These are phyloP conservation scores for Suillus clintonianus DNA, from an alignment of 768 basidiomycete genomes.

Conservation along the genomic window DNA sequence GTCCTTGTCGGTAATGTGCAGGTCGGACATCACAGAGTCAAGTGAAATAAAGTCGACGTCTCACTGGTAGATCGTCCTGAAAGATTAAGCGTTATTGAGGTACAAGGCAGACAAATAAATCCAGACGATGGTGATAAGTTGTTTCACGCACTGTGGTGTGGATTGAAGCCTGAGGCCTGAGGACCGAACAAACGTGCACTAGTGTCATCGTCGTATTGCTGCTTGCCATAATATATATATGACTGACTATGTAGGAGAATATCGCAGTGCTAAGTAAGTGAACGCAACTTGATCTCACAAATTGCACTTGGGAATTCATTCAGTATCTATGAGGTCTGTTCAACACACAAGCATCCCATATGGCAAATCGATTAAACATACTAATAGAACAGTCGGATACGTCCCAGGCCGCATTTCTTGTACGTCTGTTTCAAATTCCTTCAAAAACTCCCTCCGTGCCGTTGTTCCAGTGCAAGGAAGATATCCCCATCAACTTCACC, in stretches of 20 bases:
- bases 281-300: not conserved
- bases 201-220: too few relatives aligned
- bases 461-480: constrained; percentile 98
- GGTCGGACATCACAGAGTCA: too few relatives aligned
- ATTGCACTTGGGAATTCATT: not conserved
- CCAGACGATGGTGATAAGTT: too few relatives aligned
- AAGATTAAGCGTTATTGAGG: not conserved
- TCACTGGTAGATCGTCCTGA: not conserved
- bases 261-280: not conserved
- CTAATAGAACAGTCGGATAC: constrained; percentile 41
- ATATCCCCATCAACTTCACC: constrained; percentile 97
- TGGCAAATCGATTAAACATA: not conserved
- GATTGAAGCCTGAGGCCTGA: too few relatives aligned
- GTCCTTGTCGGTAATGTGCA: too few relatives aligned
- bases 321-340: not conserved
- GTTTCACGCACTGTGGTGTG: too few relatives aligned
- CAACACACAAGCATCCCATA: not conserved
- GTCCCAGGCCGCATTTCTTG: constrained; percentile 89
- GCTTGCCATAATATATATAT: not conserved
- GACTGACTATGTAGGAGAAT: not conserved
- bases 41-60: too few relatives aligned
- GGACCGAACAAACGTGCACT: too few relatives aligned
- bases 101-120: not conserved
- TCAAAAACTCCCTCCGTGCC: constrained; percentile 98
- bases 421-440: constrained; percentile 94